Conservation (phyloP, 2,329 filamentous ascomycete genomes). For the Penicillium sp. region DNA sequence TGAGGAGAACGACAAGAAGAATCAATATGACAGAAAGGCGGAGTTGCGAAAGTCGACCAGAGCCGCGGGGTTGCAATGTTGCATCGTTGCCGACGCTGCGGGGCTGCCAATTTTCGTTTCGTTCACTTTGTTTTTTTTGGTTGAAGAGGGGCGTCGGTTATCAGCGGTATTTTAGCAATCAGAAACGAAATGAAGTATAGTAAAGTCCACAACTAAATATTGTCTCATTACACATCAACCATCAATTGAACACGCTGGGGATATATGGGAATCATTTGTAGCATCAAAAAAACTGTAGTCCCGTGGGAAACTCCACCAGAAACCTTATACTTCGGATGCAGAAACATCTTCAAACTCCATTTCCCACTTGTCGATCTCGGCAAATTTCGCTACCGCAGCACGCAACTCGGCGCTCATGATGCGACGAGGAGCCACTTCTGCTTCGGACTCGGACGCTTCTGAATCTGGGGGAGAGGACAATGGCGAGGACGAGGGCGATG, state of each 20-base stretch:
- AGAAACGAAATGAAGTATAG: neutral
- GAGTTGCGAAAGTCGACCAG: neutral
- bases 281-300: slow-evolving; percentile 4
- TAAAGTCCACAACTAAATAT: too few species aligned
- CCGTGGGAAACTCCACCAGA: slow-evolving; percentile 21
- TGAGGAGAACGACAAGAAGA: neutral
- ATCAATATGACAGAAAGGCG: neutral
- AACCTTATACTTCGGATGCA: slow-evolving; percentile 19
- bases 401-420: slow-evolving; percentile 41
- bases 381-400: slow-evolving; percentile 41
- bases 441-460: slow-evolving; percentile 30
- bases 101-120: slow-evolving; percentile 13
- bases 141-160: slow-evolving; percentile 1
- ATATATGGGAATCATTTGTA: slow-evolving; percentile 1
- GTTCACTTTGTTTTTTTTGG: neutral
- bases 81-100: slow-evolving; percentile 24
- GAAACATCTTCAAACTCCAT: slow-evolving; percentile 48
- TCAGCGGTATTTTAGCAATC: neutral
- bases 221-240: slow-evolving; percentile 1
- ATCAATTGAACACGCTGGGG: neutral
- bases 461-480: slow-evolving; percentile 37
- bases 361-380: slow-evolving; percentile 45
- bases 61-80: slow-evolving; percentile 1
- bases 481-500: slow-evolving; percentile 37
- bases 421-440: slow-evolving; percentile 14